phyloP scores from a whole-genome alignment of 768 basidiomycete genomes.

The Kwoniella mangroviensis region DNA sequence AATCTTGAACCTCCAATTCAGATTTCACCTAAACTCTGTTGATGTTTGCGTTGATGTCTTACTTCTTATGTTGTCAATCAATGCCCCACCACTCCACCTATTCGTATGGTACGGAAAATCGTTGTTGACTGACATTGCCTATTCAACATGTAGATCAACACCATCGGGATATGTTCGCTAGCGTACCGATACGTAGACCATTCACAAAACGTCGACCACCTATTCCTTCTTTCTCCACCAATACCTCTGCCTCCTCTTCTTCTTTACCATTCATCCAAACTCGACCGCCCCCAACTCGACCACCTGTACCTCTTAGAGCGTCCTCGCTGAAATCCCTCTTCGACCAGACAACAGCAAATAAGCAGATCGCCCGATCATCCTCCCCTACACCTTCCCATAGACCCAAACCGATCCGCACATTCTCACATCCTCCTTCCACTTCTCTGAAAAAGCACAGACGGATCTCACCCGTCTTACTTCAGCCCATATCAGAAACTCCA shows the following conservation, averaged over 20 bases:
- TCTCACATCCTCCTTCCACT: constrained; percentile 15
- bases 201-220: constrained; percentile 8
- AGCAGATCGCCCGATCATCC: background rate
- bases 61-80: background rate
- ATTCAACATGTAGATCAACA: constrained; percentile 1
- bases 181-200: constrained; percentile 11
- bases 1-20: constrained; percentile 1
- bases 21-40: background rate
- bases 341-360: background rate
- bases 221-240: constrained; percentile 4
- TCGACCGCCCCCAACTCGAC: constrained; percentile 1
- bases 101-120: background rate
- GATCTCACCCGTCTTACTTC: constrained; percentile 13
- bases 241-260: background rate
- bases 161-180: background rate
- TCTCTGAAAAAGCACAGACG: constrained; percentile 12
- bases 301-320: background rate
- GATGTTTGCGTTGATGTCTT: background rate
- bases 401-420: constrained; percentile 9
- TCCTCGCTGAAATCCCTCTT: constrained; percentile 11
- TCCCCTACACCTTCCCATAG: background rate
- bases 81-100: background rate
- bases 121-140: background rate
- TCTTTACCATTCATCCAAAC: background rate
- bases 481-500: constrained; percentile 19